Evolutionary conservation across 805 yeast species (phyloP), one percentile per base, ranked within the genome.

Genomic region (Saturnispora kantuleensis): DNA sequence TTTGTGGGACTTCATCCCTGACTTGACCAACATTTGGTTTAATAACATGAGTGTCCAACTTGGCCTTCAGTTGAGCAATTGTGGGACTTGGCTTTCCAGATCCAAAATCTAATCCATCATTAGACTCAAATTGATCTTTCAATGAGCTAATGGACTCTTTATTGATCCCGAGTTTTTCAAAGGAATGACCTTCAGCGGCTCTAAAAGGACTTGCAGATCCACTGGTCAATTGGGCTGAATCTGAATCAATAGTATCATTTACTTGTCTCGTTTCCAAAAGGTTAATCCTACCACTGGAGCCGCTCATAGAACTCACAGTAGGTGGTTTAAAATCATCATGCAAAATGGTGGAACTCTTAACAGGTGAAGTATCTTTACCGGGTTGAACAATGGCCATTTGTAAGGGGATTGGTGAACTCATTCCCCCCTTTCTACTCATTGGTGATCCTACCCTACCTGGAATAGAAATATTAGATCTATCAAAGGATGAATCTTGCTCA

Each of bases 101-200:
- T 34, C 37, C 11, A 15, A 12, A 34, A 15, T 34, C 11, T 13
- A 16, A 34, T 15, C 18, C 40, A n/a, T 38, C 32, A 12, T 28
- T 13, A 28, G 40, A 28, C 28, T 28, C 21, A 28, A 32, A 31
- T 26, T 28, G 21, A 28, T 43, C 34, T 15, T 42, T 30, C 21
- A 31, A 17, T 3, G 34, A 21, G 18, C 15, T 39, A 31, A 32
- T 21, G n/a, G 37, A 31, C 31, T 36, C 26, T 37, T 42, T 36
- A 2, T 10, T 18, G 1, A 56, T 58, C 31, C 60, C 62, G 53
- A 62, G 59, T 45, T 59, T 59, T 26, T 57, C 59, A 43, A 61
- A 57, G 2, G 58, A 60, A 28, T 52, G 52, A 2, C 55, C 44
- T 26, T 49, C 34, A 38, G 16, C 10, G n/a, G 32, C 11, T 31